Evolutionary conservation across 1,284 basidiomycete species (phyloP).

Genomic region (Xerocomus amazonicus): DNA sequence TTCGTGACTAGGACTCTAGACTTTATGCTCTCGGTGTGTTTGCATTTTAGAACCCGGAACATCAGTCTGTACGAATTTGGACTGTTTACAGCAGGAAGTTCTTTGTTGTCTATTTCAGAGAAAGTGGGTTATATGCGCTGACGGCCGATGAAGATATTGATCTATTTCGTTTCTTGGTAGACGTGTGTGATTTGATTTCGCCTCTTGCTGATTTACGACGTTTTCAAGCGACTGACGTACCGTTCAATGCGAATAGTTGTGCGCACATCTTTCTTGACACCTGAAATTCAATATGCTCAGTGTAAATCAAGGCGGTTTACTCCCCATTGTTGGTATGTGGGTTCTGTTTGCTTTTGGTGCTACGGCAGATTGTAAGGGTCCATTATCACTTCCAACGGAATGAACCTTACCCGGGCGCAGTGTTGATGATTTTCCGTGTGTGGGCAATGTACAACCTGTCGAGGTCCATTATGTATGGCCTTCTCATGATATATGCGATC

Average conservation of each 20-base stretch:
- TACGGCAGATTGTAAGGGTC: too few relatives aligned
- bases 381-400: not conserved
- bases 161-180: not conserved
- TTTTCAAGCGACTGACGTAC: too few relatives aligned
- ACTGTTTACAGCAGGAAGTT: not conserved
- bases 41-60: not conserved
- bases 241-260: too few relatives aligned
- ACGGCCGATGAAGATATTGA: not conserved
- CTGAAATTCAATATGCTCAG: too few relatives aligned
- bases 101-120: not conserved
- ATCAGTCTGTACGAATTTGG: not conserved
- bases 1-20: not conserved
- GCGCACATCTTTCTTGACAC: too few relatives aligned
- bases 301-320: too few relatives aligned
- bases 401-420: not conserved
- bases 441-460: not conserved
- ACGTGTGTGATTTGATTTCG: not conserved
- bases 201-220: too few relatives aligned
- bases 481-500: not conserved
- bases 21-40: not conserved
- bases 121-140: not conserved
- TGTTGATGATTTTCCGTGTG: conserved; percentile 1
- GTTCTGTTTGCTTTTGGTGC: too few relatives aligned
- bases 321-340: too few relatives aligned
- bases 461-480: not conserved